Evolutionary conservation across 2,329 filamentous ascomycete genomes (phyloP).

Genomic region (Aspergillus aculeatus): DNA sequence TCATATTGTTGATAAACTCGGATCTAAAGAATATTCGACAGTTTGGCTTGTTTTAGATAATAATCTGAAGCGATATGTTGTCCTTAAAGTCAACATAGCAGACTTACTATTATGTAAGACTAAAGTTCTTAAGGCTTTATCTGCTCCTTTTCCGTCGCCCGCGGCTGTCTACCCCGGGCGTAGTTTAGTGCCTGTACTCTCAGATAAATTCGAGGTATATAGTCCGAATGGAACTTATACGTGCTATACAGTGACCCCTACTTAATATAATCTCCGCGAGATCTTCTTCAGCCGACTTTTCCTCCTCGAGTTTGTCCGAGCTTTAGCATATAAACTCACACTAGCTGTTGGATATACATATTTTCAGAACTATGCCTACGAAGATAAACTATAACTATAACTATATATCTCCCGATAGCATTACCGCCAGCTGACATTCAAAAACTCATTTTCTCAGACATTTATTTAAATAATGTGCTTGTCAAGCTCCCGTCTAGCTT

Average conservation of each 20-base stretch:
- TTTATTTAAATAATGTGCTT: conserved; percentile 31
- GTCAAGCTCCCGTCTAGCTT: conserved; percentile 26
- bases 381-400: too few relatives aligned
- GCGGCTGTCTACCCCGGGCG: not conserved
- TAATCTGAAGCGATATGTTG: conserved; percentile 23
- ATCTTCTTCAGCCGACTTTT: conserved; percentile 28
- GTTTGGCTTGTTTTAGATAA: conserved; percentile 44
- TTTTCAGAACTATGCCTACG: too few relatives aligned
- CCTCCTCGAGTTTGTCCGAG: conserved; percentile 27
- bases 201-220: conserved; percentile 26
- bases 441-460: conserved; percentile 18
- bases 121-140: conserved; percentile 11
- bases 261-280: conserved; percentile 28
- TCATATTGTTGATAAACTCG: conserved; percentile 43
- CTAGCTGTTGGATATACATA: conserved; percentile 25
- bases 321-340: conserved; percentile 22
- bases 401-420: not conserved
- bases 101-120: conserved; percentile 16
- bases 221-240: conserved; percentile 27
- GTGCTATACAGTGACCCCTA: conserved; percentile 26
- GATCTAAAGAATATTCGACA: conserved; percentile 44
- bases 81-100: conserved; percentile 26
- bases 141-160: too few relatives aligned
- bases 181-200: conserved; percentile 11
- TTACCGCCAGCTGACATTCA: not conserved